These are phyloP conservation scores for Nemophila menziesii DNA, from an alignment of 257 asterid species.

Conservation along the genomic window DNA sequence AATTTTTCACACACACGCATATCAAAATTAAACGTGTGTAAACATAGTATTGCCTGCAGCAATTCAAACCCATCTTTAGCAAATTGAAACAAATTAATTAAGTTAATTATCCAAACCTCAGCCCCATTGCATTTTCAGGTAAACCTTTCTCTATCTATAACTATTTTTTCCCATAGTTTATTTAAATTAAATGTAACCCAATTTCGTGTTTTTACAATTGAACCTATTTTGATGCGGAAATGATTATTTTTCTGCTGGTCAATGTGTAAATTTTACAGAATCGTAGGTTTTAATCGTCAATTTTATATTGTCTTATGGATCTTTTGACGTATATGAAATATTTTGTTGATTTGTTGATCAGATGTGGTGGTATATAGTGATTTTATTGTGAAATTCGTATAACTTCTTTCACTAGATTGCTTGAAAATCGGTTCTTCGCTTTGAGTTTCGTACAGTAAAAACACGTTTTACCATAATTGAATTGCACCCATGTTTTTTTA, in stretches of 20 bases:
- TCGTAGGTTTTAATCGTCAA: background rate
- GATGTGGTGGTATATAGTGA: background rate
- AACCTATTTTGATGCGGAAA: background rate
- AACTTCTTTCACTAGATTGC: background rate
- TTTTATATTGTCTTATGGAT: background rate
- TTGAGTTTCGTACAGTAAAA: background rate
- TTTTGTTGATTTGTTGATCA: conserved; percentile 3
- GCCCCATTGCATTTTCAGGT: background rate
- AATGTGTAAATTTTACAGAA: background rate
- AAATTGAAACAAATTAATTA: no score
- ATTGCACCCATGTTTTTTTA: background rate
- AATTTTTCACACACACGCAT: no score
- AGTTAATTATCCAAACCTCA: background rate
- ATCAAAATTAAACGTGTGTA: background rate
- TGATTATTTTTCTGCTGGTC: background rate
- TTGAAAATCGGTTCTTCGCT: background rate
- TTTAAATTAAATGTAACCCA: background rate
- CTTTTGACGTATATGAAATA: conserved; percentile 1
- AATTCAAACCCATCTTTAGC: background rate
- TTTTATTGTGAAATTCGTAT: background rate
- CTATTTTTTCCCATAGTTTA: no score
- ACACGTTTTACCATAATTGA: background rate
- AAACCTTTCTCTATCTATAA: background rate
- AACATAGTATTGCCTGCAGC: background rate
- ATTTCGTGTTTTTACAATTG: background rate